Evolutionary conservation across 345 rosid species (phyloP).

Genomic region (Populus ilicifolia): DNA sequence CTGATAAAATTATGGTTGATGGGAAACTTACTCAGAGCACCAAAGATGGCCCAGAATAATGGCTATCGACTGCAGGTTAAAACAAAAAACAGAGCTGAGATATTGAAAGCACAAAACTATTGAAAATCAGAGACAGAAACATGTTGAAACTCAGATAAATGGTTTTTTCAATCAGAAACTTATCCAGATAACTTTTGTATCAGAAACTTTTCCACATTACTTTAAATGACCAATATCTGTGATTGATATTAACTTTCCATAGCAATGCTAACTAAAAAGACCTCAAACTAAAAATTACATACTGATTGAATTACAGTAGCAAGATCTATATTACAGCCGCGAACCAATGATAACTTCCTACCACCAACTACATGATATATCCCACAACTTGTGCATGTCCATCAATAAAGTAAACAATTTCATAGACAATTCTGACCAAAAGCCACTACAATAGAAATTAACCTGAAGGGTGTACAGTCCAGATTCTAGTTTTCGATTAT

Average conservation of each 20-base stretch:
- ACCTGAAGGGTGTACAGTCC: conserved; percentile 98
- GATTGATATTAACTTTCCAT: too few relatives aligned
- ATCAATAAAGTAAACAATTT: not conserved
- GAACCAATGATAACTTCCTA: not conserved
- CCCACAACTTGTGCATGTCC: not conserved
- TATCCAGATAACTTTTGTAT: too few relatives aligned
- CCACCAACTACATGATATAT: not conserved
- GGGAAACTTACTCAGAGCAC: conserved; percentile 84
- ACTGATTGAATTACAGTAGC: not conserved
- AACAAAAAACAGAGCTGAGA: not conserved
- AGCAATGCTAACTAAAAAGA: too few relatives aligned
- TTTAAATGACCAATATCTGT: too few relatives aligned
- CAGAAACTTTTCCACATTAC: too few relatives aligned
- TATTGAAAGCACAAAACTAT: too few relatives aligned
- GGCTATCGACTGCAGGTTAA: conserved; percentile 66
- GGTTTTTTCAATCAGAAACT: not conserved
- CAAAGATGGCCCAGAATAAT: conserved; percentile 88
- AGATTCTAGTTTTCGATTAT: conserved; percentile 78
- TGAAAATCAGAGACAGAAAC: too few relatives aligned
- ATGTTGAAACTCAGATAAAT: not conserved
- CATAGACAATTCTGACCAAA: not conserved
- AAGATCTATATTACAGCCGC: not conserved
- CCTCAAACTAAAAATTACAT: too few relatives aligned
- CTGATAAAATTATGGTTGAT: not conserved
- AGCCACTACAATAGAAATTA: conserved; percentile 13